Conservation (phyloP, 106 monocot genomes). For the Platanthera zijinensis region DNA sequence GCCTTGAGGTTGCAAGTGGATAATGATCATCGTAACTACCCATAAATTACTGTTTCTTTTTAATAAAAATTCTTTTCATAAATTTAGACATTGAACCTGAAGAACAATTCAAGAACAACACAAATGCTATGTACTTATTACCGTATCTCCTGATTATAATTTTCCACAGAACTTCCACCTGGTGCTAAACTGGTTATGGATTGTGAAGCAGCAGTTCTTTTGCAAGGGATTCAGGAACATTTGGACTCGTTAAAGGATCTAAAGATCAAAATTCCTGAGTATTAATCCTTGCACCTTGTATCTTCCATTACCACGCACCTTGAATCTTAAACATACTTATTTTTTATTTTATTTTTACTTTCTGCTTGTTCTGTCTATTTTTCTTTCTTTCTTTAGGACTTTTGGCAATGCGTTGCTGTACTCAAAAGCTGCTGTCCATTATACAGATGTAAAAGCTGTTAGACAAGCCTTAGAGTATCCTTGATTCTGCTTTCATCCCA, state of each 20-base stretch:
- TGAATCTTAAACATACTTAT: background rate
- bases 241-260: constrained; percentile 43
- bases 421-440: constrained; percentile 28
- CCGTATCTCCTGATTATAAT: background rate
- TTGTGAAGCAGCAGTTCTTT: constrained; percentile 49
- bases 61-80: background rate
- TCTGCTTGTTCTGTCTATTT: constrained; percentile 2
- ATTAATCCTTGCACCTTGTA: constrained; percentile 5
- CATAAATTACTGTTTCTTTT: constrained; percentile 1
- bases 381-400: constrained; percentile 25
- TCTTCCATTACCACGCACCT: background rate
- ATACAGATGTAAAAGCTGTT: constrained; percentile 31
- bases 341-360: background rate
- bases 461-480: constrained; percentile 55
- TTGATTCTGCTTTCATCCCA: constrained; percentile 6
- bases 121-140: background rate
- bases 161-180: constrained; percentile 44
- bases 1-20: background rate
- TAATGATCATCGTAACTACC: background rate
- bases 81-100: background rate
- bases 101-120: background rate
- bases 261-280: constrained; percentile 51
- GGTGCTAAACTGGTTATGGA: constrained; percentile 46
- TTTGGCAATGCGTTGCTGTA: constrained; percentile 43
- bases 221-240: constrained; percentile 55